Conservation (phyloP, 306 rosid species). For the Cicer judaicum region DNA sequence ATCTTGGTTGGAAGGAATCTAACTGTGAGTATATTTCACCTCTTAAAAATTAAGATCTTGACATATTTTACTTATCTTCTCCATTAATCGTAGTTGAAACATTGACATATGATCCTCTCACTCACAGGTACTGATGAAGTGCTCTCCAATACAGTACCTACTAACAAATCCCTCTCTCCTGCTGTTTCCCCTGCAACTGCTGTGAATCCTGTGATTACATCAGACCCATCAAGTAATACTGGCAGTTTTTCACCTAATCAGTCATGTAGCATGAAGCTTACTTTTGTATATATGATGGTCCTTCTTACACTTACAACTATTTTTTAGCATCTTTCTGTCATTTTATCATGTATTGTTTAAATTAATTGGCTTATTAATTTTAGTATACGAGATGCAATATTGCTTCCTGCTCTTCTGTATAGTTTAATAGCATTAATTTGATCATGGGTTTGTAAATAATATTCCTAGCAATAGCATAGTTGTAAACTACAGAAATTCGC, state of each 20-base stretch:
- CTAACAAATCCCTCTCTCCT: conserved; percentile 51
- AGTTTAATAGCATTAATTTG: conserved; percentile 16
- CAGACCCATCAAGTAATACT: conserved; percentile 41
- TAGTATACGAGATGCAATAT: conserved; percentile 33
- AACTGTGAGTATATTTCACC: conserved; percentile 63
- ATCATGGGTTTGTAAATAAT: conserved; percentile 45
- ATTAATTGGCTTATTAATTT: conserved; percentile 17
- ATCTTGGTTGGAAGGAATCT: conserved; percentile 77
- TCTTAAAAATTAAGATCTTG: conserved; percentile 2
- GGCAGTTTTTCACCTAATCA: conserved; percentile 29
- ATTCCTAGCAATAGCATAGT: not conserved
- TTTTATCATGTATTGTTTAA: conserved; percentile 43
- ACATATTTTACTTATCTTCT: not conserved
- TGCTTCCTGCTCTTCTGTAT: conserved; percentile 31
- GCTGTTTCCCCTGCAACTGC: conserved; percentile 50
- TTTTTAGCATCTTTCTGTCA: conserved; percentile 49
- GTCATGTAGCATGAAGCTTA: conserved; percentile 56
- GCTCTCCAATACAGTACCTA: conserved; percentile 42
- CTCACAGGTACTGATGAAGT: conserved; percentile 60
- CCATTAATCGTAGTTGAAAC: conserved; percentile 6
- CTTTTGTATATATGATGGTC: conserved; percentile 39
- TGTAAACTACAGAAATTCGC: conserved; percentile 19
- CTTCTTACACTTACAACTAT: conserved; percentile 42
- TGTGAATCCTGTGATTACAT: conserved; percentile 50
- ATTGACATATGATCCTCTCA: conserved; percentile 28